phyloP scores from a whole-genome alignment of 257 asterid species.

The Plantago elongata region DNA sequence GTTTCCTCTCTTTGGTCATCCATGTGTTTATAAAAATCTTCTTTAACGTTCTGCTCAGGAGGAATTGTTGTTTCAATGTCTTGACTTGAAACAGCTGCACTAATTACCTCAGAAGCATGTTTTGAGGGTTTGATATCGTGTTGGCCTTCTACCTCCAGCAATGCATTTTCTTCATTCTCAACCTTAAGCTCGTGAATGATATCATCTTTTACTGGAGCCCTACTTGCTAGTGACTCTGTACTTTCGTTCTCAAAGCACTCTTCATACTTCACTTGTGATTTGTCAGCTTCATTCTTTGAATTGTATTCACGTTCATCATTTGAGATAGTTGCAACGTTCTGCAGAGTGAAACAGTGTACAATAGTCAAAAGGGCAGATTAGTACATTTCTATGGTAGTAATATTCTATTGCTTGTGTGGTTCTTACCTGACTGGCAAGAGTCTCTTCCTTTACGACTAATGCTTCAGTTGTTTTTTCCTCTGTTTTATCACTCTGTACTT shows the following conservation, averaged over 20 bases:
- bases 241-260: slow-evolving; percentile 8
- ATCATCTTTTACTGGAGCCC: background rate
- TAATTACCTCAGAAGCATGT: slow-evolving; percentile 4
- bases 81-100: slow-evolving; percentile 11
- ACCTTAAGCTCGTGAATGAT: background rate
- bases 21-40: slow-evolving; percentile 13
- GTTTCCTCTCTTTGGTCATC: slow-evolving; percentile 11
- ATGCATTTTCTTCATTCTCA: background rate
- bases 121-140: slow-evolving; percentile 5
- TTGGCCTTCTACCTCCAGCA: slow-evolving; percentile 6
- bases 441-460: slow-evolving; percentile 17
- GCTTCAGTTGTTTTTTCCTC: slow-evolving; percentile 23
- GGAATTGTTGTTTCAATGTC: slow-evolving; percentile 3
- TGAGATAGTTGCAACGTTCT: slow-evolving; percentile 9
- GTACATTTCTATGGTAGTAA: background rate
- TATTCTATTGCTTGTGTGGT: background rate
- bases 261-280: slow-evolving; percentile 9
- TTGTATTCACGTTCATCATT: slow-evolving; percentile 3
- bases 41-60: slow-evolving; percentile 13
- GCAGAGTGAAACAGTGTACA: background rate
- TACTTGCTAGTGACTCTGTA: background rate
- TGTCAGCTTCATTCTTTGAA: background rate
- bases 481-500: slow-evolving; percentile 7
- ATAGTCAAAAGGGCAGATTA: background rate
- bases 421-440: slow-evolving; percentile 20